phyloP scores from a whole-genome alignment of 805 yeast species.

The Sugiyamaella qingdaonensis region DNA sequence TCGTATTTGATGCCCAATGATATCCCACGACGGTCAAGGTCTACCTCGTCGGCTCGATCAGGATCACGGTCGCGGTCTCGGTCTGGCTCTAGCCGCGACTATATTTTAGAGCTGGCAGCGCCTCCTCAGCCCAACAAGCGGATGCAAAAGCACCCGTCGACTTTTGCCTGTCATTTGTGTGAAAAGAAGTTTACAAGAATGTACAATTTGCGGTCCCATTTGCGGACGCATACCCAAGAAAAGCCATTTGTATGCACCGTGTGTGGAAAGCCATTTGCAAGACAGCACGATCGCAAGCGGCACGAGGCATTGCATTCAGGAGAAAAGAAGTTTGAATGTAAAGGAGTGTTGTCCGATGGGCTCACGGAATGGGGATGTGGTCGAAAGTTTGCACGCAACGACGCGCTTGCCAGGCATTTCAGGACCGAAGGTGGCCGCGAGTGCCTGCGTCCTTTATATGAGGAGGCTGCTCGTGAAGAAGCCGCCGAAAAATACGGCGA shows the following conservation, averaged over 20 bases:
- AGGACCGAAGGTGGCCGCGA: slow-evolving; percentile 70
- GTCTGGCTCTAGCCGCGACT: slow-evolving; percentile 38
- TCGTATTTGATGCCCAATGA: background rate
- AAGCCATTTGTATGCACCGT: slow-evolving; percentile 63
- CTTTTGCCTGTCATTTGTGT: slow-evolving; percentile 75
- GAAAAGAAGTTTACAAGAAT: slow-evolving; percentile 87
- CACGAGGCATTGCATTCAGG: slow-evolving; percentile 76
- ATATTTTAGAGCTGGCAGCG: slow-evolving; percentile 62
- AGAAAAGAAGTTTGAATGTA: slow-evolving; percentile 63
- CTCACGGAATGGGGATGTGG: slow-evolving; percentile 71
- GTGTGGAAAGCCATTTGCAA: slow-evolving; percentile 67
- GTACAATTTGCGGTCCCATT: slow-evolving; percentile 85
- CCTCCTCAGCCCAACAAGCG: slow-evolving; percentile 51
- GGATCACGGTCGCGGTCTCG: slow-evolving; percentile 6
- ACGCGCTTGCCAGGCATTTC: slow-evolving; percentile 72
- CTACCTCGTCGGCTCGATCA: slow-evolving; percentile 6
- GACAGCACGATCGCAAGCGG: slow-evolving; percentile 71
- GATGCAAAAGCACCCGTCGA: slow-evolving; percentile 66
- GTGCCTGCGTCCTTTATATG: slow-evolving; percentile 62
- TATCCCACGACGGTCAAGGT: slow-evolving; percentile 14
- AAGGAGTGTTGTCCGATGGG: slow-evolving; percentile 56
- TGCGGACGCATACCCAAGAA: slow-evolving; percentile 78
- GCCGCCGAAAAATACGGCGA: background rate
- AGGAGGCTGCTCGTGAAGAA: slow-evolving; percentile 40
- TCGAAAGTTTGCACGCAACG: slow-evolving; percentile 68